phyloP scores from a whole-genome alignment of 768 basidiomycete species.

The Boletus coccyginus region DNA sequence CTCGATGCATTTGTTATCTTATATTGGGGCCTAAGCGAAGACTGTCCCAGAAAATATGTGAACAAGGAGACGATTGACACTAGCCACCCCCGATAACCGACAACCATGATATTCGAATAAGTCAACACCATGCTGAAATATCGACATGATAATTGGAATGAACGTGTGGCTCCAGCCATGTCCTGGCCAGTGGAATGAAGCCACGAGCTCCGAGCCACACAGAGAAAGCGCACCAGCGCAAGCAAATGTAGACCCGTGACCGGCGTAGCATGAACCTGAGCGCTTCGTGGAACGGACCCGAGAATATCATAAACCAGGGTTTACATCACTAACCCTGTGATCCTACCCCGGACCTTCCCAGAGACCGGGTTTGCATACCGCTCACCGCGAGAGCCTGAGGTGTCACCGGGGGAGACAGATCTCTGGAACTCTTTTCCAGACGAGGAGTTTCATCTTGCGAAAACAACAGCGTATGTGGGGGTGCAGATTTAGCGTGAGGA shows the following conservation, averaged over 20 bases:
- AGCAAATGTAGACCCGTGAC: not conserved
- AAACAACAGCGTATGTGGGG: slow-evolving; percentile 9
- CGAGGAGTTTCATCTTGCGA: not conserved
- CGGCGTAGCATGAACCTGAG: not conserved
- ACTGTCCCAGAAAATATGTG: not conserved
- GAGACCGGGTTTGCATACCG: slow-evolving; percentile 25
- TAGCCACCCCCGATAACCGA: not conserved
- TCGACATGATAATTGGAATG: not conserved
- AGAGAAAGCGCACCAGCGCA: not conserved
- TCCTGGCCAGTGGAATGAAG: not conserved
- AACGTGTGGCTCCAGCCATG: not conserved
- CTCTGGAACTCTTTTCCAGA: not conserved
- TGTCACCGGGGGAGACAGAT: slow-evolving; percentile 11
- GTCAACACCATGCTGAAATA: not conserved
- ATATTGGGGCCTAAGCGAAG: not conserved
- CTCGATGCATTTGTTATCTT: not conserved
- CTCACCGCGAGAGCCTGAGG: slow-evolving; percentile 30
- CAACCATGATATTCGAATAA: not conserved
- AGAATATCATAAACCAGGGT: not conserved
- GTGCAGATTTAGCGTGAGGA: slow-evolving; percentile 17
- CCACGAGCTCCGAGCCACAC: not conserved
- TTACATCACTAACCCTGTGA: not conserved
- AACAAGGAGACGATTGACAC: not conserved
- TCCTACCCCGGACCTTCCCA: slow-evolving; percentile 10
- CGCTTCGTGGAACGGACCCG: not conserved